Evolutionary conservation across 495 filamentous ascomycete genomes (phyloP).

Genomic region (Friedmanniomyces simplex): DNA sequence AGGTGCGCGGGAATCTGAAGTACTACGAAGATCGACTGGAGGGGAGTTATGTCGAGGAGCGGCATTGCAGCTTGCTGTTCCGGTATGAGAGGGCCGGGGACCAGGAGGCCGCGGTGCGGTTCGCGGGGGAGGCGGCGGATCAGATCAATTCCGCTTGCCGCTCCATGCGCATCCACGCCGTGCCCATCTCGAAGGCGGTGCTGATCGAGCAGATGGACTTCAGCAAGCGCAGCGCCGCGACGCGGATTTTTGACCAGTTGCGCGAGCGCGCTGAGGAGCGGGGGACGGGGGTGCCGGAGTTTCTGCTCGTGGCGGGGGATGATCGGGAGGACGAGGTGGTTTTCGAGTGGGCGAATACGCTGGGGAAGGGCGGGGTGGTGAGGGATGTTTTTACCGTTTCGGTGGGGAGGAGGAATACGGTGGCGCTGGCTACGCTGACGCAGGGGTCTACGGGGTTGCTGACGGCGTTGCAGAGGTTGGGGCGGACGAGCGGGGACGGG

Average conservation of each 20-base stretch:
- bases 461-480: conserved; percentile 38
- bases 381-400: conserved; percentile 69
- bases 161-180: conserved; percentile 68
- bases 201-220: conserved; percentile 70
- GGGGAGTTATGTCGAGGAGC: conserved; percentile 74
- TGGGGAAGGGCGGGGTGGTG: conserved; percentile 41
- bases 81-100: conserved; percentile 78
- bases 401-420: conserved; percentile 73
- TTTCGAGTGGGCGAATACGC: conserved; percentile 82
- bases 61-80: conserved; percentile 77
- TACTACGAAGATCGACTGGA: conserved; percentile 86
- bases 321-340: conserved; percentile 86
- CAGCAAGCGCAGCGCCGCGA: conserved; percentile 74
- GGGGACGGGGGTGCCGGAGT: conserved; percentile 35
- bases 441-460: conserved; percentile 74
- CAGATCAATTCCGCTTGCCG: conserved; percentile 90
- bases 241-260: conserved; percentile 53
- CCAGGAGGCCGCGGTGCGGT: conserved; percentile 54
- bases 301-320: conserved; percentile 77
- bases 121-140: conserved; percentile 75
- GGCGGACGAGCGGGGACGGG: conserved; percentile 9
- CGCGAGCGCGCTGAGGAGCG: conserved; percentile 34
- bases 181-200: conserved; percentile 67
- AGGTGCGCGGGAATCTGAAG: conserved; percentile 61
- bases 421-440: conserved; percentile 73